Evolutionary conservation across 2,329 filamentous ascomycete genomes (phyloP), one percentile per base, ranked within the genome.

Genomic region (Immersiporthe knoxdaviesiana): DNA sequence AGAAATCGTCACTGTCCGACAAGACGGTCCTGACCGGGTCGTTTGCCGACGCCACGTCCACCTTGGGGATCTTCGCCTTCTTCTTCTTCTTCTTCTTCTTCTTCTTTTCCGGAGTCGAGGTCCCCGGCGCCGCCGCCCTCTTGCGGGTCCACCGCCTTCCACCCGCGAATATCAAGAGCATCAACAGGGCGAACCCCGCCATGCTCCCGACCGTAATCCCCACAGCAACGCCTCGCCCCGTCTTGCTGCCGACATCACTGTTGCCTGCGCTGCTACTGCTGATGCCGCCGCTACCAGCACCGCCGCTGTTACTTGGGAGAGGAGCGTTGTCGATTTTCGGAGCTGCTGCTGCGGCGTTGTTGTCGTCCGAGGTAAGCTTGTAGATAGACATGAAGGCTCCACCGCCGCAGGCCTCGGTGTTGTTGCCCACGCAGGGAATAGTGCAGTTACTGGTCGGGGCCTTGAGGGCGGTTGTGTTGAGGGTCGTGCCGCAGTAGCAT

Each of bases 401-500:
- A 21, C 65, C 70, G 8, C 65, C 64, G 32, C 67, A 71, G 32
- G 67, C 64, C 27, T 67, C 37, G 16, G 61, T 16, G n/a, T 18
- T 32, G 21, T 69, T 56, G 12, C 60, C 61, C n/a, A 39, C 16
- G 47, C 67, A 69, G 10, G 64, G 64, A 8, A 65, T 8, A 4
- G 47, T 52, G n/a, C 70, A 69, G 14, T 69, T 35, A 1, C 27
- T 35, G 24, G 61, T 5, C 5, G 47, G n/a, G 56, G 52, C 54
- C 11, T 52, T 6, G 44, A 21, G 27, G 3, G 47, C 61, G 4
- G 64, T 65, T 6, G 56, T 18, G 47, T 59, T 61, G 27, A 71
- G 47, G 21, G 54, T 63, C 5, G 61, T 64, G 10, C 70, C 56
- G 37, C 67, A 71, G 62, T 71, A 71, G 18, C 69, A 71, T 16